Evolutionary conservation across 331 rosid genomes (phyloP).

Genomic region (Cydonia oblonga): DNA sequence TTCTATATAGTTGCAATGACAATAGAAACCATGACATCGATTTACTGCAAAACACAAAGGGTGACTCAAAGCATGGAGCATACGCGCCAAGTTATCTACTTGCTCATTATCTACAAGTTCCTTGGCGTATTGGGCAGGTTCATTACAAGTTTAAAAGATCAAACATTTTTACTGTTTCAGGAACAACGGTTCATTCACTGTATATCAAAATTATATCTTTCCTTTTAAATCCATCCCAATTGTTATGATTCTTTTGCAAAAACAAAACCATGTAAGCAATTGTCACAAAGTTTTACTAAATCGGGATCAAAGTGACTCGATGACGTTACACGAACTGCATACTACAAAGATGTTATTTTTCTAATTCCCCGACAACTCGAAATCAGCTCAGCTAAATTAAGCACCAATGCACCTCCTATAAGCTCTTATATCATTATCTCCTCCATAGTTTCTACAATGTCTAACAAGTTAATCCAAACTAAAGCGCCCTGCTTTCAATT

Average conservation of each 20-base stretch:
- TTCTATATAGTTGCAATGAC: neutral
- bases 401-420: neutral
- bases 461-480: neutral
- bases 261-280: neutral
- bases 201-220: neutral
- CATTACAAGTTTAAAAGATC: neutral
- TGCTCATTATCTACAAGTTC: neutral
- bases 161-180: neutral
- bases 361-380: neutral
- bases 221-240: neutral
- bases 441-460: neutral
- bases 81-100: neutral
- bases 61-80: neutral
- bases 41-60: neutral
- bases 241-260: neutral
- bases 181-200: neutral
- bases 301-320: neutral
- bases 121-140: neutral
- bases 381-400: constrained; percentile 1
- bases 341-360: neutral
- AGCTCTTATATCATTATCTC: neutral
- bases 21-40: neutral
- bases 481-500: neutral
- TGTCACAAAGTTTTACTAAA: neutral
- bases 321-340: neutral